Evolutionary conservation across 805 yeast genomes (phyloP), one percentile per base, ranked within the genome.

Genomic region (Candida lessepsii): DNA sequence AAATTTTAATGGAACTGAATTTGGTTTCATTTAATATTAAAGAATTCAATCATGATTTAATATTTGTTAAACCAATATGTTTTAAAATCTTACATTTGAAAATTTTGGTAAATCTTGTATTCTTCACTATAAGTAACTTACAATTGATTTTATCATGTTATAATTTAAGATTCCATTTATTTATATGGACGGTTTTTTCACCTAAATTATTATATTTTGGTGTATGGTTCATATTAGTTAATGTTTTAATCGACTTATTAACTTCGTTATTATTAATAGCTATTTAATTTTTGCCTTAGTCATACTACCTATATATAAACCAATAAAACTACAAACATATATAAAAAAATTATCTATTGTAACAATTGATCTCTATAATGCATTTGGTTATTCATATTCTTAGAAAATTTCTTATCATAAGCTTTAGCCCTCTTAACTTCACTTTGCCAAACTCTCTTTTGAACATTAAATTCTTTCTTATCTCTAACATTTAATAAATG

Each of bases 101-200:
- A 42, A 42, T 64, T 11, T 39, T 67, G n/a, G 52, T 65, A 17
- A 58, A 64, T 15, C 59, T 80, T 24, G 53, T 73, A 1, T 85
- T 82, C 52, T 85, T 84, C 56, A 65, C 83, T 2, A 47, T 81
- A 1, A 67, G 81, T 8, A 83, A 86, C 1, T 51, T 76, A 2
- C 74, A 76, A 31, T 71, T 88, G 37, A 57, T 86, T 30, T 63
- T 67, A 0, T 83, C 96, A 10, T 93, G 98, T 58, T 72, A 74
- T 37, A 68, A 76, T 15, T 71, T 90, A 50, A 71, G 96, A 50
- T 85, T 82, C 54, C 99, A 93, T 59, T 68, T 93, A 41, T 93
- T 93, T 57, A 85, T 93, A 8, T 93, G 99, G 99, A 90, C 98
- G 2, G 99, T 93, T 6, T 93, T 93, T 65, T 86, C 96, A 37